Percentiles rank a stretch among this genome's conserved stretches.
Evolutionary conservation across 352 stramenopile genomes (phyloP).

Genomic region (Salisapilia sapeloensis): DNA sequence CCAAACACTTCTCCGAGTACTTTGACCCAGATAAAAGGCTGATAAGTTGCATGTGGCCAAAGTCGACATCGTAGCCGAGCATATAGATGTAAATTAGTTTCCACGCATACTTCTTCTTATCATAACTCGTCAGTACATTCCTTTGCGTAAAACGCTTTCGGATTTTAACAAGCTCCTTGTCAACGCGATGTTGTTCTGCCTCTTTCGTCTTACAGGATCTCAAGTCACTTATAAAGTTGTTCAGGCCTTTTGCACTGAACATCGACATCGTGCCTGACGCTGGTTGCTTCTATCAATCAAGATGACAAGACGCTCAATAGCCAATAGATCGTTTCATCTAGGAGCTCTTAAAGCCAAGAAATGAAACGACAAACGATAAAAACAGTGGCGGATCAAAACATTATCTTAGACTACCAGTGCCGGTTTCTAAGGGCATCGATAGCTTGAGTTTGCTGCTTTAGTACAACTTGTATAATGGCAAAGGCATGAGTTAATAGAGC

Average conservation of each 20-base stretch:
- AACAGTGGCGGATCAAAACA: too few species aligned
- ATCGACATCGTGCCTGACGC: constrained; percentile 31
- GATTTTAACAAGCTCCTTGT: constrained; percentile 97
- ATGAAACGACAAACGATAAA: too few species aligned
- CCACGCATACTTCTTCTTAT: constrained; percentile 99
- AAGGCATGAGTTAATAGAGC: too few species aligned
- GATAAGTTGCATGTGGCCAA: constrained; percentile 96
- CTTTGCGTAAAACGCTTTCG: constrained; percentile 91
- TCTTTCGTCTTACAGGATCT: constrained; percentile 70
- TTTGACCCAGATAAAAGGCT: constrained; percentile 89
- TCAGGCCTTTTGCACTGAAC: constrained; percentile 61
- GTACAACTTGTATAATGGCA: too few species aligned
- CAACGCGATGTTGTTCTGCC: constrained; percentile 89
- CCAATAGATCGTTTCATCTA: too few species aligned
- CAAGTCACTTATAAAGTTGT: constrained; percentile 76
- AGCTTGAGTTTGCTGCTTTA: too few species aligned
- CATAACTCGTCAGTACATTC: constrained; percentile 83
- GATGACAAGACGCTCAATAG: too few species aligned
- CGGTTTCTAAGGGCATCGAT: too few species aligned
- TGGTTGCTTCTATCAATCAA: too few species aligned
- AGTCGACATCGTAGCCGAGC: constrained; percentile 98
- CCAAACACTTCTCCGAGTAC: constrained; percentile 89
- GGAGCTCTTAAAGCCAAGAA: too few species aligned
- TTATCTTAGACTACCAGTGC: too few species aligned
- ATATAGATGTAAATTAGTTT: constrained; percentile 99